Conservation (phyloP, 1,284 basidiomycete species). For the Leccinum colubrinum region DNA sequence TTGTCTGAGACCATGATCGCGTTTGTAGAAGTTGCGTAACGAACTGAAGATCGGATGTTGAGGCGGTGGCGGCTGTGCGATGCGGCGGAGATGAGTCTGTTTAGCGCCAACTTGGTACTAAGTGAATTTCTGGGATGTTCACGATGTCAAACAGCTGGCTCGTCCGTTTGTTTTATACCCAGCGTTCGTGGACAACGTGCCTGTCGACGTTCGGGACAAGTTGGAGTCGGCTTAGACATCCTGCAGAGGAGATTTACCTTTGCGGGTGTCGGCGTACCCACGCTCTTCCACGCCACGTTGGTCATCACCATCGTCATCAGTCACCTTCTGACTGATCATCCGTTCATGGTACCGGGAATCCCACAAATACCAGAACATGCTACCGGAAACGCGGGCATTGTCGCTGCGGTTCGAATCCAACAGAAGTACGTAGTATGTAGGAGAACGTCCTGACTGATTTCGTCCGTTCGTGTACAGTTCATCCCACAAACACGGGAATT, state of each 20-base stretch:
- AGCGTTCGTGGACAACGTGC: not conserved
- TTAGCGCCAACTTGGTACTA: not conserved
- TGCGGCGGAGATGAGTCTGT: constrained; percentile 1
- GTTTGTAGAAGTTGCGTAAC: not conserved
- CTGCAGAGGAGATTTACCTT: constrained; percentile 21
- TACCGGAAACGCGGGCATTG: not conserved
- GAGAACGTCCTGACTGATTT: not conserved
- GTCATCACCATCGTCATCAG: not conserved
- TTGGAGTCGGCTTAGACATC: constrained; percentile 14
- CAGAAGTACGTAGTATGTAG: not conserved
- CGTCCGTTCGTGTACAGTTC: not conserved
- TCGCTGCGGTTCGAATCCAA: not conserved
- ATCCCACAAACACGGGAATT: not conserved
- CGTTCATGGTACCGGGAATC: not conserved
- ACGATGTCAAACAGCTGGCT: not conserved
- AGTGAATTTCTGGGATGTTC: constrained; percentile 10
- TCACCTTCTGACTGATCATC: not conserved
- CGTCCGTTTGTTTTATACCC: constrained; percentile 18
- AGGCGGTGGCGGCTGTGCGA: not conserved
- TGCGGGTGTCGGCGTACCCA: constrained; percentile 21
- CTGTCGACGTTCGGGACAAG: not conserved
- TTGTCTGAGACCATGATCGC: constrained; percentile 16
- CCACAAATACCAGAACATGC: not conserved
- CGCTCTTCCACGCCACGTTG: constrained; percentile 22
- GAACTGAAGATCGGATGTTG: not conserved